phyloP scores from a whole-genome alignment of 768 basidiomycete species.

The Boletus coccyginus region DNA sequence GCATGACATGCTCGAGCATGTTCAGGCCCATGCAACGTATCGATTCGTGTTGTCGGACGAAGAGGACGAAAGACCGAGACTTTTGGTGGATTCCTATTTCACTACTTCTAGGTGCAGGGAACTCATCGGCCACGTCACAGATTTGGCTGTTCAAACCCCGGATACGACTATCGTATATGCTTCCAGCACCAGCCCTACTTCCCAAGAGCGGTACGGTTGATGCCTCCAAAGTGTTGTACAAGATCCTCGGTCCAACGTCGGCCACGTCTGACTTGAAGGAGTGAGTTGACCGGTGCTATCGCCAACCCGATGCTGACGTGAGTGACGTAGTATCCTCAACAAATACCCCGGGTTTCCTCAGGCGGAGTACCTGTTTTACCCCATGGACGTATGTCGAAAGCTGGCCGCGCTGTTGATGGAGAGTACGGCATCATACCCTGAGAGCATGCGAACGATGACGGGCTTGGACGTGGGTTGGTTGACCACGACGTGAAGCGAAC shows the following conservation, averaged over 20 bases:
- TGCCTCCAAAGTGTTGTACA: slow-evolving; percentile 85
- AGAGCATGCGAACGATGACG: slow-evolving; percentile 73
- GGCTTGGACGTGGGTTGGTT: slow-evolving; percentile 84
- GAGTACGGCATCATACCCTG: slow-evolving; percentile 75
- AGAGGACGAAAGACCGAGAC: slow-evolving; percentile 73
- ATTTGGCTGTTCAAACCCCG: slow-evolving; percentile 95
- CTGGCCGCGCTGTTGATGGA: slow-evolving; percentile 69
- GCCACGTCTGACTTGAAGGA: slow-evolving; percentile 32
- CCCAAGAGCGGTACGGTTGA: slow-evolving; percentile 60
- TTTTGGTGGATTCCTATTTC: slow-evolving; percentile 56
- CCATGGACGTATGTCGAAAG: slow-evolving; percentile 70
- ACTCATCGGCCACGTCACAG: slow-evolving; percentile 36
- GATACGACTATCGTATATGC: slow-evolving; percentile 74
- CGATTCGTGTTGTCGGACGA: slow-evolving; percentile 89
- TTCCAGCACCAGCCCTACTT: slow-evolving; percentile 50
- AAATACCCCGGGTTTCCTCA: slow-evolving; percentile 82
- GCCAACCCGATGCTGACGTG: neutral
- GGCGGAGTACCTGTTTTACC: slow-evolving; percentile 86
- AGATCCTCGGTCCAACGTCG: slow-evolving; percentile 64
- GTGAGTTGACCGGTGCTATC: slow-evolving; percentile 7
- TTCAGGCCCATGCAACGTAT: slow-evolving; percentile 90
- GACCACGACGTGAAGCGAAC: slow-evolving; percentile 12
- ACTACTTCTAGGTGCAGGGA: neutral
- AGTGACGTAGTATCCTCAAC: slow-evolving; percentile 46
- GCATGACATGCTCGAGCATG: slow-evolving; percentile 88